Evolutionary conservation across 2,329 filamentous ascomycete species (phyloP), one percentile per base, ranked within the genome.

Genomic region (Annulohypoxylon truncatum): DNA sequence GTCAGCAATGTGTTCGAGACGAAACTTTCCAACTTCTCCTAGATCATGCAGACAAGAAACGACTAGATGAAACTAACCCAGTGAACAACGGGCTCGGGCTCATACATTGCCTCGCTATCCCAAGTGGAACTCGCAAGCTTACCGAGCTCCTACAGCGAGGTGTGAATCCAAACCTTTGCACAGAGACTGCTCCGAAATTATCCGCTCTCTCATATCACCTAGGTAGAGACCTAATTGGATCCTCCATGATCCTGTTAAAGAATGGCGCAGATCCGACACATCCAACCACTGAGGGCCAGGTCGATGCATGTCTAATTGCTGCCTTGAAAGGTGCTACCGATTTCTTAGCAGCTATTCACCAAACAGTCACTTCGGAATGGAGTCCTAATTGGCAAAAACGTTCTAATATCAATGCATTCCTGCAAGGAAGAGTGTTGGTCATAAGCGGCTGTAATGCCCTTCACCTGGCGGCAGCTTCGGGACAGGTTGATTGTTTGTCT

Each of bases 401-500:
- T 26, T 26, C 1, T 15, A 4, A 13, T 28, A 1, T 24, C 10
- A 12, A 10, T 9, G 1, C 9, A 18, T 24, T 3, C n/a, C n/a
- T n/a, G n/a, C n/a, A n/a, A n/a, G n/a, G n/a, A n/a, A n/a, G n/a
- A n/a, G n/a, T n/a, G n/a, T n/a, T n/a, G n/a, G n/a, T 13, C 2
- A n/a, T 53, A 24, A 3, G 0, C 12, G 53, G 18, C 10, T 57
- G 24, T 9, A 53, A 53, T 10, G 29, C 46, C 28, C 26, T 50
- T 13, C 61, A 64, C 9, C 5, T 59, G 2, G 47, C 61, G 0
- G 24, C 61, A 7, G 1, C 4, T 7, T 42, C 35, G 1, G 54
- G 53, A 7, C 35, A 35, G 20, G 7, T 54, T 9, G 48, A 64
- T 5, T 64, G 54, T 13, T 42, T 64, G 15, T 47, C 29, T 15